A percentile compares a stretch with the other conserved stretches of the same genome.
Conservation (phyloP, 768 basidiomycete species). For the Psilocybe subaeruginosa region DNA sequence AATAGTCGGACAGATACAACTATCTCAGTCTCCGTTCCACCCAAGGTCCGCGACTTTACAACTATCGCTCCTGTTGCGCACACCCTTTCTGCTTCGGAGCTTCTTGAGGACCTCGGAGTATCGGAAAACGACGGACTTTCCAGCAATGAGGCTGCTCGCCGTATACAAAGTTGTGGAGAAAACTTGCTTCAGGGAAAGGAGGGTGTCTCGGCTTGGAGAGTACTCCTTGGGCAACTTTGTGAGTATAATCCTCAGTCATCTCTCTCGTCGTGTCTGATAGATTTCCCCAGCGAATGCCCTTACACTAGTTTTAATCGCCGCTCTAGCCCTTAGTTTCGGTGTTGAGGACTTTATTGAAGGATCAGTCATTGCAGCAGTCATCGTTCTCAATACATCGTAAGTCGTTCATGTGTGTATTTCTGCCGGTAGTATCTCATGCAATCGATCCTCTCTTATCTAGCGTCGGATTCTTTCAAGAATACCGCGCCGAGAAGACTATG, state of each 20-base stretch:
- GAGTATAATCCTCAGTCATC: neutral
- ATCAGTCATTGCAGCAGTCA: slow-evolving; percentile 50
- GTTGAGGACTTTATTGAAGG: slow-evolving; percentile 57
- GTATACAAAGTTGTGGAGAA: slow-evolving; percentile 34
- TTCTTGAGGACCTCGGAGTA: slow-evolving; percentile 34
- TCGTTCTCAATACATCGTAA: slow-evolving; percentile 43
- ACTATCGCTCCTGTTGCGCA: slow-evolving; percentile 35
- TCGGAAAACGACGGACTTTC: slow-evolving; percentile 37
- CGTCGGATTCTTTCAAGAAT: slow-evolving; percentile 51
- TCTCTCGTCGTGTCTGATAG: neutral
- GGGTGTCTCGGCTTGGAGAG: slow-evolving; percentile 35
- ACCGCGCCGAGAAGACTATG: slow-evolving; percentile 53
- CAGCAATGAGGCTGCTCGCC: slow-evolving; percentile 35
- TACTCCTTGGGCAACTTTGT: slow-evolving; percentile 39
- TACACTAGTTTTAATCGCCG: slow-evolving; percentile 36
- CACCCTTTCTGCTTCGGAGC: slow-evolving; percentile 29
- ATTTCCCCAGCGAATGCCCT: slow-evolving; percentile 42
- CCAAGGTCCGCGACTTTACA: slow-evolving; percentile 32
- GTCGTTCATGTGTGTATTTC: slow-evolving; percentile 5
- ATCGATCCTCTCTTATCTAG: slow-evolving; percentile 14
- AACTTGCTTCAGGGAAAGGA: slow-evolving; percentile 36
- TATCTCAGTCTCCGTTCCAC: slow-evolving; percentile 29
- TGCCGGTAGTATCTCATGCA: neutral
- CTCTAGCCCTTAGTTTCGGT: slow-evolving; percentile 56
- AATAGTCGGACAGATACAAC: slow-evolving; percentile 32